phyloP scores from a whole-genome alignment of 2,329 filamentous ascomycete genomes.

The Dothideomycetidae sp. region DNA sequence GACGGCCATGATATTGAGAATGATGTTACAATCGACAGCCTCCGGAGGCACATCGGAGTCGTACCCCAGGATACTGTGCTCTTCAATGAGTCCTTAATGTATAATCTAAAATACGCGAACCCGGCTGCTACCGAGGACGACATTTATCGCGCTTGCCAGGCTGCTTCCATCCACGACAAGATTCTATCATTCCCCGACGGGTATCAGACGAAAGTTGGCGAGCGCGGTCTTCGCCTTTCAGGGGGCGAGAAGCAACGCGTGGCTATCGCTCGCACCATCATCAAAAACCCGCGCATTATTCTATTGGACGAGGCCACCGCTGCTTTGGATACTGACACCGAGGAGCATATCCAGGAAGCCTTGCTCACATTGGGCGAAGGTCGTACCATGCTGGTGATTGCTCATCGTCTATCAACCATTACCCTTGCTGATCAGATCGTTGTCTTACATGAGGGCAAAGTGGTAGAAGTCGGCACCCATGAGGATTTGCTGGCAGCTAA shows the following conservation, averaged over 20 bases:
- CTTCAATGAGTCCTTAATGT: conserved; percentile 91
- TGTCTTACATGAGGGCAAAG: conserved; percentile 38
- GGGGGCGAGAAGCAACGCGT: conserved; percentile 90
- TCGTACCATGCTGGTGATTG: conserved; percentile 88
- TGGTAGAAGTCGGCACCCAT: conserved; percentile 38
- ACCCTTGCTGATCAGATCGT: conserved; percentile 42
- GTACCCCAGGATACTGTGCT: conserved; percentile 93
- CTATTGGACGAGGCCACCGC: conserved; percentile 89
- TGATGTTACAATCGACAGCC: conserved; percentile 81
- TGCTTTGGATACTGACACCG: conserved; percentile 79
- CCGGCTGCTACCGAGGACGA: conserved; percentile 67
- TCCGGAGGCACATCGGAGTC: conserved; percentile 81
- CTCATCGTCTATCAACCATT: conserved; percentile 49
- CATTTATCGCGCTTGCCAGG: conserved; percentile 65
- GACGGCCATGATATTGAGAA: conserved; percentile 67
- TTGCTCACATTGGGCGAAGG: conserved; percentile 68
- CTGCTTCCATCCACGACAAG: conserved; percentile 84
- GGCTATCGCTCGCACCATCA: conserved; percentile 80
- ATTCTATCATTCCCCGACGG: conserved; percentile 78
- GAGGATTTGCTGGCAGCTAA: conserved; percentile 34
- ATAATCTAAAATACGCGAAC: conserved; percentile 84
- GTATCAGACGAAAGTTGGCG: conserved; percentile 81
- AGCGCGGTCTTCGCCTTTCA: conserved; percentile 72
- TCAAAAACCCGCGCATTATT: conserved; percentile 85
- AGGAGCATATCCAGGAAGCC: conserved; percentile 82